Evolutionary conservation across 345 rosid genomes (phyloP).

Genomic region (Gossypium rotundifolium): DNA sequence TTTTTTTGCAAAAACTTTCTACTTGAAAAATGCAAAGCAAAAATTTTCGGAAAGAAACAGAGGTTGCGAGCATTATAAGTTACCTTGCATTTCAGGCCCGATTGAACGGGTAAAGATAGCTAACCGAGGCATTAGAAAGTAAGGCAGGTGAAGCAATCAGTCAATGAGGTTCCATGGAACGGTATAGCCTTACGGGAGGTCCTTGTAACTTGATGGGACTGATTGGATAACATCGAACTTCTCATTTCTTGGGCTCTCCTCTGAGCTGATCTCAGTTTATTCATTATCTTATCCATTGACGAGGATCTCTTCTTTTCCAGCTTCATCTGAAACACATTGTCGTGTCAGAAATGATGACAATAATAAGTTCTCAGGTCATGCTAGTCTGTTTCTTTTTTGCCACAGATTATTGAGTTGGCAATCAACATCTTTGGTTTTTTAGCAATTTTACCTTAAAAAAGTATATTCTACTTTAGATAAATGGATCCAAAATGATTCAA

Average conservation of each 20-base stretch:
- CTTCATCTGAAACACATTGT: slow-evolving; percentile 66
- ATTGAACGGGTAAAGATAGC: slow-evolving; percentile 6
- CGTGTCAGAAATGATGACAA: slow-evolving; percentile 7
- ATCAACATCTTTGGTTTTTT: not conserved
- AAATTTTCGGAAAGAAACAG: not conserved
- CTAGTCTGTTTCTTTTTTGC: not conserved
- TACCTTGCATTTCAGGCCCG: slow-evolving; percentile 24
- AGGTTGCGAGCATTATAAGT: slow-evolving; percentile 2
- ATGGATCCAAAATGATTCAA: not conserved
- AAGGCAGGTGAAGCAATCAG: slow-evolving; percentile 89
- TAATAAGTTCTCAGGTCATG: not conserved
- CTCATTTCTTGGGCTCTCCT: slow-evolving; percentile 95
- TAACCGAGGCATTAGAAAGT: slow-evolving; percentile 41
- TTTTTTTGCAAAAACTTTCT: not conserved
- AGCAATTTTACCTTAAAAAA: not conserved
- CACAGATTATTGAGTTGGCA: not conserved
- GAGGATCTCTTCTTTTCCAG: slow-evolving; percentile 89
- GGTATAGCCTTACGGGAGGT: slow-evolving; percentile 37
- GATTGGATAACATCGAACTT: slow-evolving; percentile 54
- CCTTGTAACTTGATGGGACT: slow-evolving; percentile 35
- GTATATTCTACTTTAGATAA: not conserved
- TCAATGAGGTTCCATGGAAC: slow-evolving; percentile 51
- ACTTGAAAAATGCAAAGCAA: not conserved
- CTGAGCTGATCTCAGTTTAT: slow-evolving; percentile 78
- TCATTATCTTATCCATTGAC: slow-evolving; percentile 92